Conservation (phyloP, 176 grass and related monocot genomes). For the Zea luxurians region DNA sequence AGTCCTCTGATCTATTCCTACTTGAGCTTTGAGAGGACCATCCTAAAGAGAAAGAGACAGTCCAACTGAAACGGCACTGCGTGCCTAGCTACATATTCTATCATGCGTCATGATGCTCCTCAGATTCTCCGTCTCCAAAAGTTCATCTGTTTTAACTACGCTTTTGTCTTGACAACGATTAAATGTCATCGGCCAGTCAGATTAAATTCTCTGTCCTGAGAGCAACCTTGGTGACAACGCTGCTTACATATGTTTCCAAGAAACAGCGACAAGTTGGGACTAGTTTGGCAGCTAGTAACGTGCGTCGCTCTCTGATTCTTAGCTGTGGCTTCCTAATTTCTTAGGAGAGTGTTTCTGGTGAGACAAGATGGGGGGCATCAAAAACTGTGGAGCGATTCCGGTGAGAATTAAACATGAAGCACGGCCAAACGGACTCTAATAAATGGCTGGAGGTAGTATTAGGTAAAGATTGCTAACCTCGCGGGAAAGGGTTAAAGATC, state of each 20-base stretch:
- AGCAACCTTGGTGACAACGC: background rate
- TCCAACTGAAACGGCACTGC: slow-evolving; percentile 8
- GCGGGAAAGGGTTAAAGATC: background rate
- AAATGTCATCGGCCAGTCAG: slow-evolving; percentile 5
- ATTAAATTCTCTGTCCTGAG: slow-evolving; percentile 6
- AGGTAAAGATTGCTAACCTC: background rate
- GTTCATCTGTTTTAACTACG: background rate
- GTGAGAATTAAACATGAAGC: background rate
- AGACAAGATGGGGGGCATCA: too few relatives aligned
- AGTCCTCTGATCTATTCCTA: background rate
- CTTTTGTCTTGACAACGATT: background rate
- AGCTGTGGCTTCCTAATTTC: too few relatives aligned
- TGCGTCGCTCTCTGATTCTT: too few relatives aligned
- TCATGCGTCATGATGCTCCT: background rate
- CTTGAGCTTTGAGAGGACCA: background rate
- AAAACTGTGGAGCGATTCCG: too few relatives aligned
- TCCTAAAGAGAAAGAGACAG: background rate
- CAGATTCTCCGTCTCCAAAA: background rate
- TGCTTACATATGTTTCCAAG: background rate
- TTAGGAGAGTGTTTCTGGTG: background rate
- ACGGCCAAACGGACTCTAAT: background rate
- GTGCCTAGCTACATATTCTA: background rate
- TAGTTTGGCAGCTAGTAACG: too few relatives aligned
- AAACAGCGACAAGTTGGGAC: background rate
- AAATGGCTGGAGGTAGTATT: background rate